These are phyloP conservation scores for Ceratobasidium sp. DNA, from an alignment of 1,284 basidiomycete species.

Conservation along the genomic window DNA sequence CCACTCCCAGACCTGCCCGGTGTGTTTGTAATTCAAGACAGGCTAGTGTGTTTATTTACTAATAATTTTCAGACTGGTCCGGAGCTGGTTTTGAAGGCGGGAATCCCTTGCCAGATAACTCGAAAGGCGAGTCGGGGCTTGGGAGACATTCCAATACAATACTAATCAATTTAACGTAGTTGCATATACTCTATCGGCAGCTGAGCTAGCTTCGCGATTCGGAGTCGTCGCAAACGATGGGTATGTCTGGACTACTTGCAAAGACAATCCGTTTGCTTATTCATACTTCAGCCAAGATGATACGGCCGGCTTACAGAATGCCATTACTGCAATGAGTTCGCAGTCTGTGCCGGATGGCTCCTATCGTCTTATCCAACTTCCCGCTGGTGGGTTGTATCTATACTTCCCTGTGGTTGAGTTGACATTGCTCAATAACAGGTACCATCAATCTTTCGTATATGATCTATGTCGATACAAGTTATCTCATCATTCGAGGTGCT, in stretches of 20 bases:
- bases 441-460: slow-evolving; percentile 33
- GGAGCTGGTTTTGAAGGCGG: slow-evolving; percentile 37
- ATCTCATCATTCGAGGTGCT: slow-evolving; percentile 38
- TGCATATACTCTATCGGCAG: slow-evolving; percentile 24
- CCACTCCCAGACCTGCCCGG: slow-evolving; percentile 18
- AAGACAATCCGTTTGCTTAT: not conserved
- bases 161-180: not conserved
- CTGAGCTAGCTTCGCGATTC: slow-evolving; percentile 27
- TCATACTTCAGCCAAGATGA: slow-evolving; percentile 30
- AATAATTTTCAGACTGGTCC: slow-evolving; percentile 26
- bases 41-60: not conserved
- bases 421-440: not conserved
- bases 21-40: not conserved
- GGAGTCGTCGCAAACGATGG: slow-evolving; percentile 36
- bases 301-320: slow-evolving; percentile 24
- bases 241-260: not conserved
- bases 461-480: slow-evolving; percentile 38
- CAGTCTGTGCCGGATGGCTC: slow-evolving; percentile 13
- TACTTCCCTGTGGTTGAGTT: not conserved
- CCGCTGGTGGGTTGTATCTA: slow-evolving; percentile 35
- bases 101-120: slow-evolving; percentile 34
- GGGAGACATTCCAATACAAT: not conserved
- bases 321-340: slow-evolving; percentile 27
- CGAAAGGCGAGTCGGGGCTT: slow-evolving; percentile 4
- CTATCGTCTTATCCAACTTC: slow-evolving; percentile 37